Evolutionary conservation across 2,329 filamentous ascomycete genomes (phyloP), one percentile per base, ranked within the genome.

Genomic region (Calonectria henricotiae): DNA sequence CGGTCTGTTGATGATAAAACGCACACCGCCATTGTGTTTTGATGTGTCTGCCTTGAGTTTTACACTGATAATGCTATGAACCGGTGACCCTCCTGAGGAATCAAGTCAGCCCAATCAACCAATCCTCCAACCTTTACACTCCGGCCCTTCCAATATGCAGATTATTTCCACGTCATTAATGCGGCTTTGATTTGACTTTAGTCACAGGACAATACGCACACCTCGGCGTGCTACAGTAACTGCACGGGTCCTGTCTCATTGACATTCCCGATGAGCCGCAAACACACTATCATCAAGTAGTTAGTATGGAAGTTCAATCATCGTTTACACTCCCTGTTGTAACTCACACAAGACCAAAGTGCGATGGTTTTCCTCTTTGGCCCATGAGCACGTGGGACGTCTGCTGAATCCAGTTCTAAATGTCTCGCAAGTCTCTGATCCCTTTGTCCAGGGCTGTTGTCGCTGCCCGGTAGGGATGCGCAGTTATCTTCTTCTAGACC

Each of bases 141-240:
- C 27, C 27, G 7, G 27, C 7, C 4, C 27, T 30, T 30, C 27
- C 4, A 5, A n/a, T 23, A 1, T 17, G 5, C n/a, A 11, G 3
- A 25, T 41, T 3, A 7, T 13, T 2, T 15, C 32, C 13, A 39
- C 11, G 13, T 27, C 20, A 27, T 37, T 32, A 37, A 23, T 54
- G 62, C 8, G 37, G 37, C 25, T 64, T 64, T 12, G 62, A 64
- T 5, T 32, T 64, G 9, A 64, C 23, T 25, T 64, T 64, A 6
- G 20, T 43, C 23, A 64, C 62, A 4, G 46, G 62, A 30, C 62
- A 64, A 15, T 64, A 64, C 1, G 54, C 46, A 49, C 62, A 64
- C 44, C 62, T 51, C 1, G 46, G 46, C 1, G 47, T 54, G 23
- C 23, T 27, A 25, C 62, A 64, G 5, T 54, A 54, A 7, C 17